Conservation (phyloP, 108 stramenopile genomes). For the Fragilariopsis cylindrus region DNA sequence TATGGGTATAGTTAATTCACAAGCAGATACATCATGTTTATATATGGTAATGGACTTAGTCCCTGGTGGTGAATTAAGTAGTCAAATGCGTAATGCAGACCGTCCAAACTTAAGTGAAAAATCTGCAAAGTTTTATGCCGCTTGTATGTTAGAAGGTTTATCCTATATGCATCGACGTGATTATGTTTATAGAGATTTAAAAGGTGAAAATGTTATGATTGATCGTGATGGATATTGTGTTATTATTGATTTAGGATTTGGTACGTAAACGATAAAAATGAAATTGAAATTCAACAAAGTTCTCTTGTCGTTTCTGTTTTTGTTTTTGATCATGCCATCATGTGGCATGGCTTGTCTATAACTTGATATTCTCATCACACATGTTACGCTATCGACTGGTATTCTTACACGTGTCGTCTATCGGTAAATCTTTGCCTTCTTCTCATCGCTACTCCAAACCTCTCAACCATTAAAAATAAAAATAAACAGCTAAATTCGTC, state of each 20-base stretch:
- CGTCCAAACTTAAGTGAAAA: constrained; percentile 38
- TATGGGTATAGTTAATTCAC: constrained; percentile 82
- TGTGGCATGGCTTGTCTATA: too few species aligned
- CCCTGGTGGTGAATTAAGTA: constrained; percentile 79
- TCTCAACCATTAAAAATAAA: neutral
- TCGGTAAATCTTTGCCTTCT: too few species aligned
- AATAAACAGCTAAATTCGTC: constrained; percentile 47
- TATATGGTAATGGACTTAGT: constrained; percentile 64
- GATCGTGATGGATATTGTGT: constrained; percentile 88
- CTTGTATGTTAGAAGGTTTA: constrained; percentile 70
- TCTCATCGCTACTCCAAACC: too few species aligned
- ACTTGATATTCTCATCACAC: too few species aligned
- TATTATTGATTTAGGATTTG: constrained; percentile 89
- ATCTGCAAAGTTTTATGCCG: constrained; percentile 64
- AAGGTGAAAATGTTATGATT: constrained; percentile 92
- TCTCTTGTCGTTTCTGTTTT: constrained; percentile 3
- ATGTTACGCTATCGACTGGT: neutral
- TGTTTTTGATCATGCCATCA: neutral
- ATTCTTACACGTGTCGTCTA: too few species aligned
- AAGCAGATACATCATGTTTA: constrained; percentile 62
- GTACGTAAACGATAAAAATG: constrained; percentile 12
- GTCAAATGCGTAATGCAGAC: constrained; percentile 30
- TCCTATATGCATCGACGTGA: constrained; percentile 75
- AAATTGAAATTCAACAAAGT: neutral
- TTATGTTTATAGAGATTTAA: constrained; percentile 84